A percentile compares a stretch with the other conserved stretches of the same genome.
phyloP scores from a whole-genome alignment of 2,329 filamentous ascomycete genomes.

The Neurospora crassa region DNA sequence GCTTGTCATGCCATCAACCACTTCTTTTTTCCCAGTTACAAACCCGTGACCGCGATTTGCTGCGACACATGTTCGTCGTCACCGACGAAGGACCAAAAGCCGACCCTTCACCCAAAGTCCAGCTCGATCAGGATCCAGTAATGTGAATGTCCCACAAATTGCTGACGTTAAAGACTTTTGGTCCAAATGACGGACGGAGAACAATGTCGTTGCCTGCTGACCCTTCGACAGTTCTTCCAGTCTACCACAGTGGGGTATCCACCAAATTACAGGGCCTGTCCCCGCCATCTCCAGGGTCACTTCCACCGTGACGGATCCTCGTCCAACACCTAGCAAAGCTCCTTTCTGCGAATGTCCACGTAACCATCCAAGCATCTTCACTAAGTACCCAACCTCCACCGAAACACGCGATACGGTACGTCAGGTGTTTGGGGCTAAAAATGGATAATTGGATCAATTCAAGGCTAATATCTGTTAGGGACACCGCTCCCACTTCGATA shows the following conservation, averaged over 20 bases:
- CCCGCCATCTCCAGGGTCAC: background rate
- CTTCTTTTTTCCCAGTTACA: background rate
- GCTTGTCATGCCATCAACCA: background rate
- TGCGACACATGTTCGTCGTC: background rate
- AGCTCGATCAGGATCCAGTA: background rate
- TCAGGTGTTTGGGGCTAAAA: background rate
- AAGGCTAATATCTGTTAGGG: background rate
- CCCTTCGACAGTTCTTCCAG: background rate
- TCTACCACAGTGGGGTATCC: background rate
- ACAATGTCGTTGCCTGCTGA: background rate
- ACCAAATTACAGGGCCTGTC: background rate
- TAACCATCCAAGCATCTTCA: too few relatives aligned
- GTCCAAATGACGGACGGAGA: background rate
- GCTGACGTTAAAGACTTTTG: background rate
- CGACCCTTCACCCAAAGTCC: background rate
- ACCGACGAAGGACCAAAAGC: background rate
- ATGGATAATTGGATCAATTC: background rate
- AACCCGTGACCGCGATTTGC: background rate
- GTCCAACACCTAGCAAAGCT: too few relatives aligned
- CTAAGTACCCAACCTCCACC: background rate
- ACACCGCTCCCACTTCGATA: background rate
- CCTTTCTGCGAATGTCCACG: too few relatives aligned
- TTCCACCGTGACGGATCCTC: background rate
- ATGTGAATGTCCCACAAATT: background rate
- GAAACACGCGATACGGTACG: background rate